phyloP scores from a whole-genome alignment of 768 basidiomycete genomes.

The Scleroderma citrinum region DNA sequence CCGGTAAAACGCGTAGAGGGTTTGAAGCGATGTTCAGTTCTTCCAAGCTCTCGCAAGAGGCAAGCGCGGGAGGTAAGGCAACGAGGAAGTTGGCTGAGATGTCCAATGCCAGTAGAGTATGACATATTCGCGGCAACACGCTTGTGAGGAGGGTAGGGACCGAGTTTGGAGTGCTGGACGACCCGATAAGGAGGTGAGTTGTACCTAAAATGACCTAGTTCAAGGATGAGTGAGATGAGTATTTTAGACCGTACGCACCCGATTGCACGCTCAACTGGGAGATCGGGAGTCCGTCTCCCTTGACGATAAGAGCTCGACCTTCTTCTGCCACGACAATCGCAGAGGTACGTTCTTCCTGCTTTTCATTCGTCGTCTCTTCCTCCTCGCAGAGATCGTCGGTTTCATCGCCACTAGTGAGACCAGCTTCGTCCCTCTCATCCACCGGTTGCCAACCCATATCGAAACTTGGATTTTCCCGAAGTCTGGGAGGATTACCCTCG shows the following conservation, averaged over 20 bases:
- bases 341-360: conserved; percentile 66
- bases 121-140: conserved; percentile 64
- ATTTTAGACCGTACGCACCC: conserved; percentile 43
- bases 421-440: conserved; percentile 65
- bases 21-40: conserved; percentile 94
- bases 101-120: conserved; percentile 85
- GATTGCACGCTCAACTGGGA: conserved; percentile 59
- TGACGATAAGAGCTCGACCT: conserved; percentile 78
- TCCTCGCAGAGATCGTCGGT: conserved; percentile 48
- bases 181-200: conserved; percentile 90
- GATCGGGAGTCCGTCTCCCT: conserved; percentile 57
- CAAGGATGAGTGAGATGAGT: background rate
- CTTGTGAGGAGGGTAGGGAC: conserved; percentile 70
- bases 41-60: conserved; percentile 76
- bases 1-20: conserved; percentile 85
- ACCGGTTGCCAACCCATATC: conserved; percentile 71
- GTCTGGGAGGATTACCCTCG: conserved; percentile 37
- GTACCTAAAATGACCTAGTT: conserved; percentile 50
- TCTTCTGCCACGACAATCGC: conserved; percentile 78
- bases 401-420: conserved; percentile 49
- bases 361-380: conserved; percentile 43
- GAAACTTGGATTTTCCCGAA: conserved; percentile 65
- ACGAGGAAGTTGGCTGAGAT: conserved; percentile 85
- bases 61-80: conserved; percentile 77
- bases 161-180: conserved; percentile 67